Percentiles rank a stretch among this genome's conserved stretches.
These are phyloP conservation scores for Russula brevipes DNA, from an alignment of 768 basidiomycete genomes.

Conservation along the genomic window DNA sequence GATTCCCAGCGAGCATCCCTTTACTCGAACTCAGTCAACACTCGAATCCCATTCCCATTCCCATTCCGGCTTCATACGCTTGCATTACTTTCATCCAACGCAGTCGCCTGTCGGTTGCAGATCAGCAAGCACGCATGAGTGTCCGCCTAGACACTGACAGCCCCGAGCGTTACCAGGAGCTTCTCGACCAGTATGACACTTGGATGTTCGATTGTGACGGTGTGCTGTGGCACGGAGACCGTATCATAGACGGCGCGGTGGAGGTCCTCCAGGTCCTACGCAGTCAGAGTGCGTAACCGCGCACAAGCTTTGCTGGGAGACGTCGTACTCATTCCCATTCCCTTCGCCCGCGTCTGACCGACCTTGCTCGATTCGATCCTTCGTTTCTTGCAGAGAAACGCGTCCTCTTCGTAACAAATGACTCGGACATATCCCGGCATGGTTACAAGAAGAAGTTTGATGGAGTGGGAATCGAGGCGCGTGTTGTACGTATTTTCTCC, in stretches of 20 bases:
- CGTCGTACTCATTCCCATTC: background rate
- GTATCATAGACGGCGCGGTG: slow-evolving; percentile 68
- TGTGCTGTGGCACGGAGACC: slow-evolving; percentile 54
- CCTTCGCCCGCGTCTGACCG: slow-evolving; percentile 12
- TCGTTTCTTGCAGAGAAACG: slow-evolving; percentile 39
- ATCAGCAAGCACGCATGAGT: slow-evolving; percentile 42
- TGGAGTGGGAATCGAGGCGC: slow-evolving; percentile 75
- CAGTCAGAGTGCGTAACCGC: slow-evolving; percentile 51
- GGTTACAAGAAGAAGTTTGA: slow-evolving; percentile 91
- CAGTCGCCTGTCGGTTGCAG: background rate
- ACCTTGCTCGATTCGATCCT: slow-evolving; percentile 11
- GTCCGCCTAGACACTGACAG: no score
- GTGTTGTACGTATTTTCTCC: slow-evolving; percentile 55
- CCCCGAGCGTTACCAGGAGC: no score
- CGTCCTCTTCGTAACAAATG: slow-evolving; percentile 33
- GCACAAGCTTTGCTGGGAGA: background rate
- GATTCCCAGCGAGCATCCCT: no score
- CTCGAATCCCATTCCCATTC: background rate
- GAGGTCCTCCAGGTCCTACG: slow-evolving; percentile 73
- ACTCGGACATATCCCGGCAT: slow-evolving; percentile 86
- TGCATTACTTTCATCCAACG: background rate
- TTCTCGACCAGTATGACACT: no score
- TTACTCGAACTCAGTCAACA: no score
- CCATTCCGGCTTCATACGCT: no score
- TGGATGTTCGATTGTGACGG: no score